These are phyloP conservation scores for Podospora pseudopauciseta DNA, from an alignment of 495 filamentous ascomycete species.

Conservation along the genomic window DNA sequence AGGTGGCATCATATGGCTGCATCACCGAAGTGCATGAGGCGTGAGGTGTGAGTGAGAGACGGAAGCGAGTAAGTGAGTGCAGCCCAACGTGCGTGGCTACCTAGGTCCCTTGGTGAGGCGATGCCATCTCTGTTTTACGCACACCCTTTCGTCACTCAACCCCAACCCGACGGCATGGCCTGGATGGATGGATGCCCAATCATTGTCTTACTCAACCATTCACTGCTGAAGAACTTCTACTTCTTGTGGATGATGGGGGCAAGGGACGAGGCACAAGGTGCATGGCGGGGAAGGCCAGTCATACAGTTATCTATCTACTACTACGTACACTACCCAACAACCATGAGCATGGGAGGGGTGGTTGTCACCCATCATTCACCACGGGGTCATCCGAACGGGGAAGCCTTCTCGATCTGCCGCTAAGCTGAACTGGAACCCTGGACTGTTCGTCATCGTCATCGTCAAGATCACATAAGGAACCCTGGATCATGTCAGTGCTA, in stretches of 20 bases:
- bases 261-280: neutral
- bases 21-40: neutral
- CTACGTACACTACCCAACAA: neutral
- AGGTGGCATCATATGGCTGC: neutral
- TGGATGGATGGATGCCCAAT: slow-evolving; percentile 1
- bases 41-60: no score
- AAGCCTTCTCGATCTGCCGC: neutral
- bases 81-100: slow-evolving; percentile 12
- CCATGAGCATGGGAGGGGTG: neutral
- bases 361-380: neutral
- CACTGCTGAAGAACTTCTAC: neutral
- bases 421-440: neutral
- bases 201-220: neutral
- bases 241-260: neutral
- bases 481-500: neutral
- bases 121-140: neutral
- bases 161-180: neutral
- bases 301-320: neutral
- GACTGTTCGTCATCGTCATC: neutral
- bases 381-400: neutral
- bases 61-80: neutral
- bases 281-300: neutral
- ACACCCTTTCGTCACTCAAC: neutral
- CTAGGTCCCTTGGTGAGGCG: neutral
- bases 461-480: neutral